Evolutionary conservation across 2,329 filamentous ascomycete genomes (phyloP), one percentile per base, ranked within the genome.

Genomic region (Cladosporium oxysporum): DNA sequence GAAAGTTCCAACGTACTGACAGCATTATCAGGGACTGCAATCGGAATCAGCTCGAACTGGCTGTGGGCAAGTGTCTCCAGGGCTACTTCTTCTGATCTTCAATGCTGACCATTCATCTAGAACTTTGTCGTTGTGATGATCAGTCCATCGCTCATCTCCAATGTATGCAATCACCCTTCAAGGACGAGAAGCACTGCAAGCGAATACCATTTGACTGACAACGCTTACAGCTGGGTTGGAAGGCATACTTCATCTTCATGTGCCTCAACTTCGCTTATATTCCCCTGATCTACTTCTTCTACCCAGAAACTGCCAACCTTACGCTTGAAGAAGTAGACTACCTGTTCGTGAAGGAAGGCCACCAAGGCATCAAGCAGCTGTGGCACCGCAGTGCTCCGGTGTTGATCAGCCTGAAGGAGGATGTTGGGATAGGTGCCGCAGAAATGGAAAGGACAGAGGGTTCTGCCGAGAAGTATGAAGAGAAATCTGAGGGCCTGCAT

Each of bases 61-160:
- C 76, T 83, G 6, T 81, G 79, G 50, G 50, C 11, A 53, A 53
- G 50, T 18, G 21, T 11, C 12, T 31, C 11, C 18, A 1, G 14
- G 16, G 12, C 14, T 21, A 11, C 2, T 29, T 4, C 5, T 18
- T 29, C 18, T 53, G 23, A 3, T 16, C 3, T n/a, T 5, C 8
- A 4, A n/a, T 53, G 11, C 50, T 53, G 29, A 53, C 26, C 26
- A 5, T 12, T 10, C 18, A 0, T 33, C 50, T 16, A 53, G 77
- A 83, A 83, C 68, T 84, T 84, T 68, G 79, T 83, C 64, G 77
- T 82, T 52, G 82, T 84, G 3, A 83, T 84, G 82, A 82, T 86
- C 21, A 85, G 83, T 0, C 83, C 83, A 0, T 79, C 80, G 1
- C 75, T 83, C 2, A 79, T 85, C 66, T 67, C 68, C 58, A 79